Percentiles rank a stretch among this genome's conserved stretches.
Evolutionary conservation across 768 basidiomycete species (phyloP).

Genomic region (Candolleomyces efflorescens): DNA sequence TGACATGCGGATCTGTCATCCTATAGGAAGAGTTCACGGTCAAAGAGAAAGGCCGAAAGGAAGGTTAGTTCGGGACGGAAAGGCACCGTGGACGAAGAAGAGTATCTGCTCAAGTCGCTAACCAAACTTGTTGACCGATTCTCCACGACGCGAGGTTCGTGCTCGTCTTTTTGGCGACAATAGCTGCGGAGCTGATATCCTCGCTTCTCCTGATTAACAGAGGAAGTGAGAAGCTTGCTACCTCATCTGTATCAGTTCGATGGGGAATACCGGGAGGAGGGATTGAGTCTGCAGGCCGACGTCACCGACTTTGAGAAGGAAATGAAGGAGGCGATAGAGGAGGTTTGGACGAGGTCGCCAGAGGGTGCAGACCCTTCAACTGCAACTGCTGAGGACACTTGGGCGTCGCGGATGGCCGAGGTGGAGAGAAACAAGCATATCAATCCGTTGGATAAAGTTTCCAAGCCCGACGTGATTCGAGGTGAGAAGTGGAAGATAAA

Average conservation of each 20-base stretch:
- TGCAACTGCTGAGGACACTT: constrained; percentile 30
- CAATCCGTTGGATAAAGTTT: constrained; percentile 50
- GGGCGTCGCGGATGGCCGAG: constrained; percentile 53
- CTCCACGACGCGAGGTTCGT: constrained; percentile 56
- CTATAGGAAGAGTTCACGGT: constrained; percentile 67
- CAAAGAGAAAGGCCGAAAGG: constrained; percentile 80
- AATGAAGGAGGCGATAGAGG: constrained; percentile 52
- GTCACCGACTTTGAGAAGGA: constrained; percentile 54
- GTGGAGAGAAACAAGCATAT: constrained; percentile 40
- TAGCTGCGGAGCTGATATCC: constrained; percentile 1
- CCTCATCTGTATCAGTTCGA: constrained; percentile 76
- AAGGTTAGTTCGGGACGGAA: constrained; percentile 88
- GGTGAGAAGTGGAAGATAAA: constrained; percentile 39
- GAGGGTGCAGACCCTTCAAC: constrained; percentile 23
- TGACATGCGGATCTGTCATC: not conserved
- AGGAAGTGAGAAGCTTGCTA: constrained; percentile 61
- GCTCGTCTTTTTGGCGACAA: constrained; percentile 4
- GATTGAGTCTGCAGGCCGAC: constrained; percentile 56
- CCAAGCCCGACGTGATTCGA: constrained; percentile 42
- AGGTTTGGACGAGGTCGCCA: constrained; percentile 55
- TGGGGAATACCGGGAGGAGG: constrained; percentile 63
- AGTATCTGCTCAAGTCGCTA: constrained; percentile 83
- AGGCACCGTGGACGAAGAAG: constrained; percentile 95
- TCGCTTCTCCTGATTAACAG: constrained; percentile 34
- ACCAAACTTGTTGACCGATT: constrained; percentile 70